Conservation (phyloP, 1,284 basidiomycete species). For the Meira miltonrushii region DNA sequence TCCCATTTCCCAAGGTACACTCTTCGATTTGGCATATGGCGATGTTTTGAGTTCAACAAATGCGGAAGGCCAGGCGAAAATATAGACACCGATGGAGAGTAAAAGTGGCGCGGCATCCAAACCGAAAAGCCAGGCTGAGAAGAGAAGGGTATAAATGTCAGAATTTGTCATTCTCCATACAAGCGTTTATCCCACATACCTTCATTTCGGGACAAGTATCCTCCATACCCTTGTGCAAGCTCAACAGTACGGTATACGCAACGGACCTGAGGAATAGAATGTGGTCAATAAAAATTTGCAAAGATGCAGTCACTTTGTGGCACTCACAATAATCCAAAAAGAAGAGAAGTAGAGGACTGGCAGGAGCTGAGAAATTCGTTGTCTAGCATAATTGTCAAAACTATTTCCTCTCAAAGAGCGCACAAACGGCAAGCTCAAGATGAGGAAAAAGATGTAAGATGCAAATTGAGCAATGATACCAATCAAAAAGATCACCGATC, state of each 20-base stretch:
- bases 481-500: conserved; percentile 24
- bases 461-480: conserved; percentile 28
- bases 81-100: conserved; percentile 24
- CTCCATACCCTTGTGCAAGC: conserved; percentile 26
- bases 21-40: too few species aligned
- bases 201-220: conserved; percentile 25
- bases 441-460: conserved; percentile 26
- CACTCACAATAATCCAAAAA: conserved; percentile 17
- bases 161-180: too few species aligned
- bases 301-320: too few species aligned
- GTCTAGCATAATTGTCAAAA: not conserved
- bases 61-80: conserved; percentile 21
- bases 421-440: conserved; percentile 5
- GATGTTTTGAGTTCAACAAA: conserved; percentile 12
- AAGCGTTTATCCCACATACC: too few species aligned
- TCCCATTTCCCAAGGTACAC: too few species aligned
- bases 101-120: conserved; percentile 26
- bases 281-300: too few species aligned
- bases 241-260: conserved; percentile 35
- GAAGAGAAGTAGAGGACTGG: not conserved
- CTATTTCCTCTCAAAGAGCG: not conserved
- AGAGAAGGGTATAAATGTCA: too few species aligned
- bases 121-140: conserved; percentile 28
- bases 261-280: too few species aligned
- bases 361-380: not conserved